Percentiles rank a stretch among this genome's conserved stretches.
Evolutionary conservation across 2,329 filamentous ascomycete species (phyloP).

Genomic region (Davidsoniella neocaledoniae): DNA sequence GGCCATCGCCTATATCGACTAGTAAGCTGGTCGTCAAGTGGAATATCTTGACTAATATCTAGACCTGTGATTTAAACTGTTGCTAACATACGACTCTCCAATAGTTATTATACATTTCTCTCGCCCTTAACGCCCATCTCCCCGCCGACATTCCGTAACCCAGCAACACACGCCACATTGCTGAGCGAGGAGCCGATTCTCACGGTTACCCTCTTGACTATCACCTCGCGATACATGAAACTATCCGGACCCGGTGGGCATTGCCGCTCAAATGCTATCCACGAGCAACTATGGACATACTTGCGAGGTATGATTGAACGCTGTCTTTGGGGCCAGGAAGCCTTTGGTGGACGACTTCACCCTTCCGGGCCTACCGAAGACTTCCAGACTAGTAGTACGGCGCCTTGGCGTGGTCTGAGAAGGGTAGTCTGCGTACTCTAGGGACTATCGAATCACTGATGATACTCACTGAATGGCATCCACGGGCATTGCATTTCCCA

Average conservation of each 20-base stretch:
- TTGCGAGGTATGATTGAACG: conserved; percentile 89
- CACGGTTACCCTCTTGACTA: conserved; percentile 77
- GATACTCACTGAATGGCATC: conserved; percentile 94
- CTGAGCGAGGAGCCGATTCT: conserved; percentile 86
- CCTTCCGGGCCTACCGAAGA: conserved; percentile 38
- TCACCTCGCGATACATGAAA: conserved; percentile 71
- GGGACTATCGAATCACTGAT: conserved; percentile 90
- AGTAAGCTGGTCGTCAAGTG: conserved; percentile 35
- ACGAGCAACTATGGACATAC: conserved; percentile 90
- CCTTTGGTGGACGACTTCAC: conserved; percentile 44
- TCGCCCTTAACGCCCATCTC: conserved; percentile 88
- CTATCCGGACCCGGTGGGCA: conserved; percentile 64
- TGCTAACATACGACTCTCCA: not conserved
- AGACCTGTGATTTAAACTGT: not conserved
- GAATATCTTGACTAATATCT: too few relatives aligned
- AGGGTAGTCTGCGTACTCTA: conserved; percentile 69
- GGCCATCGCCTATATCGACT: conserved; percentile 84
- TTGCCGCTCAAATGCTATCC: conserved; percentile 77
- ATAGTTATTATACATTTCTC: conserved; percentile 74
- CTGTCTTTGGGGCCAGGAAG: conserved; percentile 89
- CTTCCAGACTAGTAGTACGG: conserved; percentile 47
- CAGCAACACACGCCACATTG: conserved; percentile 61
- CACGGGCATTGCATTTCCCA: conserved; percentile 83
- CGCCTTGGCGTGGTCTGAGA: conserved; percentile 51
- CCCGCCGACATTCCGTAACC: conserved; percentile 72